Evolutionary conservation across 176 grass and related monocot species (phyloP).

Genomic region (Musa beccarii): DNA sequence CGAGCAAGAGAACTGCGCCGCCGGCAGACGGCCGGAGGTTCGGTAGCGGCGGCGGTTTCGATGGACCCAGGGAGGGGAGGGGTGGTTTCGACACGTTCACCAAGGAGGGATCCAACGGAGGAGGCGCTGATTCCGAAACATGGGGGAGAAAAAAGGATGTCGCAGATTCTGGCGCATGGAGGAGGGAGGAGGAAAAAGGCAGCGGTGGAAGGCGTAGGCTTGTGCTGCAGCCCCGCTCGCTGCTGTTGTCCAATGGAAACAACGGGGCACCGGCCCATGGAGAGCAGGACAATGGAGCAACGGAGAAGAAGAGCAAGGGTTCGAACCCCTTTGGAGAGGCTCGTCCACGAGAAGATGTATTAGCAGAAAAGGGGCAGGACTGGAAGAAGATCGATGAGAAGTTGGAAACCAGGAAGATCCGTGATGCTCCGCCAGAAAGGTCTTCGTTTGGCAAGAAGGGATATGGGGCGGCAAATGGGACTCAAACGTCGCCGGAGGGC

Average conservation of each 20-base stretch:
- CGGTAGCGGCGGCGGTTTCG: neutral
- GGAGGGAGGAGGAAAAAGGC: conserved; percentile 32
- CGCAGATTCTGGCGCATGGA: conserved; percentile 35
- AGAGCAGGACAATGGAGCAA: neutral
- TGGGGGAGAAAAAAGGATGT: conserved; percentile 24
- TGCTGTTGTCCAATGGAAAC: conserved; percentile 14
- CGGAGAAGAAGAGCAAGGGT: neutral
- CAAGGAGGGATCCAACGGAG: conserved; percentile 15
- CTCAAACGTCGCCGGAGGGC: conserved; percentile 11
- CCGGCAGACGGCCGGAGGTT: conserved; percentile 15
- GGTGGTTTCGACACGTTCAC: conserved; percentile 22
- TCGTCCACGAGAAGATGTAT: conserved; percentile 9
- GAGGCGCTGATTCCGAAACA: conserved; percentile 34
- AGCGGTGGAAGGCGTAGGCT: conserved; percentile 28
- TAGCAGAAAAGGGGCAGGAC: neutral
- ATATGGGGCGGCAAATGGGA: conserved; percentile 26
- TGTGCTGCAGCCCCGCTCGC: conserved; percentile 46
- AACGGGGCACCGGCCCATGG: conserved; percentile 5
- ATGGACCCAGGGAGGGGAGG: neutral
- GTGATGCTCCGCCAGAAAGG: conserved; percentile 23
- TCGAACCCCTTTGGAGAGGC: conserved; percentile 3
- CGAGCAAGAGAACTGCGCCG: conserved; percentile 20
- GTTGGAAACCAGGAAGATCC: conserved; percentile 41
- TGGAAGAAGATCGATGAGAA: conserved; percentile 9
- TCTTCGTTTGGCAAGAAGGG: conserved; percentile 31